Evolutionary conservation across 2,329 filamentous ascomycete genomes (phyloP).

Genomic region (Penicillium sp.): DNA sequence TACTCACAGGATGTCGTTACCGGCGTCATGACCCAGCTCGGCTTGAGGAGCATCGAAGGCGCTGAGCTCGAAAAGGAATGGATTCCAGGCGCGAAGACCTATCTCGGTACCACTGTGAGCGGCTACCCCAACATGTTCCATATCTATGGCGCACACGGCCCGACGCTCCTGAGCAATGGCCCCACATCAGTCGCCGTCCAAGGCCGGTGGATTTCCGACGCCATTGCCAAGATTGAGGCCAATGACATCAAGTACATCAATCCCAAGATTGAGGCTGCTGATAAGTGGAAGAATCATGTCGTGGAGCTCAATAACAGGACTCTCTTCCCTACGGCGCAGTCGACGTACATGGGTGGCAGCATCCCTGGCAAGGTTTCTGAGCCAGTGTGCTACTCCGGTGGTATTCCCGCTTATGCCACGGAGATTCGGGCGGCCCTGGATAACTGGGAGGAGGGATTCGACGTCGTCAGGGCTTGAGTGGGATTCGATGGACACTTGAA

Average conservation of each 20-base stretch:
- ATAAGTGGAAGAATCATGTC: constrained; percentile 53
- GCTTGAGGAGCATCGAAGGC: constrained; percentile 37
- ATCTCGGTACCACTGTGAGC: constrained; percentile 45
- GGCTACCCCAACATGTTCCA: constrained; percentile 54
- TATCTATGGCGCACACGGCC: constrained; percentile 58
- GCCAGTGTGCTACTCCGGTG: constrained; percentile 47
- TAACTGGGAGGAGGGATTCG: constrained; percentile 12
- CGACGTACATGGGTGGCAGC: constrained; percentile 58
- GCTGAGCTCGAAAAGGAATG: constrained; percentile 40
- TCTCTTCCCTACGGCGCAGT: constrained; percentile 52
- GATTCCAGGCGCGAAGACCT: constrained; percentile 39
- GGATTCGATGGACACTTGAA: too few relatives aligned
- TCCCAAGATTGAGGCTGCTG: constrained; percentile 47
- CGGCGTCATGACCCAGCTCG: constrained; percentile 43
- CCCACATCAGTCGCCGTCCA: constrained; percentile 57
- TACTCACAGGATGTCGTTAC: constrained; percentile 38
- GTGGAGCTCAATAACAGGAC: constrained; percentile 48
- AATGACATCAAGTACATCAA: constrained; percentile 54
- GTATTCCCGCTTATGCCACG: constrained; percentile 17
- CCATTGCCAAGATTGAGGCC: constrained; percentile 51
- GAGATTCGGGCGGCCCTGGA: constrained; percentile 12
- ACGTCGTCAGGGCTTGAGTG: not conserved
- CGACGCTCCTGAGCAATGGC: constrained; percentile 58
- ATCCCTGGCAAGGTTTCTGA: constrained; percentile 57
- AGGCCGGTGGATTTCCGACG: constrained; percentile 56